phyloP scores from a whole-genome alignment of 2,329 filamentous ascomycete species.

The Helminthosporium solani region DNA sequence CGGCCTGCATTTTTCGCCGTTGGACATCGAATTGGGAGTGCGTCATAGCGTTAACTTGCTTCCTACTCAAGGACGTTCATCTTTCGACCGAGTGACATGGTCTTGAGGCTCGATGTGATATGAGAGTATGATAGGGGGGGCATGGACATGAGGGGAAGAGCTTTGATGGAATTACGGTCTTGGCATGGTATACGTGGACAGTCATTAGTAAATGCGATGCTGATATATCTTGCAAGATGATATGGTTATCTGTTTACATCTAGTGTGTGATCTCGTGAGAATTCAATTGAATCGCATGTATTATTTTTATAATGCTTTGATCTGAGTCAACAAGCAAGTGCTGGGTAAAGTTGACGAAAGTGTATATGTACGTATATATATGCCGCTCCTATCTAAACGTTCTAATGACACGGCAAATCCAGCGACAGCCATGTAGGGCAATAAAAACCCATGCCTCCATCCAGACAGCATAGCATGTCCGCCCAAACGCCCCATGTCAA shows the following conservation, averaged over 20 bases:
- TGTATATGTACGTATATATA: background rate
- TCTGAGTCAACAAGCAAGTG: too few species aligned
- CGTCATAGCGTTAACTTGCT: background rate
- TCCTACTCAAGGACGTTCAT: background rate
- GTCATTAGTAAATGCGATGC: background rate
- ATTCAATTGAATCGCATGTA: background rate
- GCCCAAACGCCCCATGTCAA: background rate
- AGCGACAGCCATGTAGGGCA: background rate
- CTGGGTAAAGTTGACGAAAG: background rate
- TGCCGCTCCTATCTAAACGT: too few species aligned
- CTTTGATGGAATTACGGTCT: background rate
- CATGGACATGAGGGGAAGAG: background rate
- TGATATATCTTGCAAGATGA: too few species aligned
- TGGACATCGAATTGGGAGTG: background rate
- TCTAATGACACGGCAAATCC: background rate
- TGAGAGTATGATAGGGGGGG: background rate
- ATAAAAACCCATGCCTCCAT: background rate
- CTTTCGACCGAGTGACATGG: background rate
- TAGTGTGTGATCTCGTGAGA: background rate
- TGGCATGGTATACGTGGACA: background rate
- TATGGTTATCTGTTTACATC: too few species aligned
- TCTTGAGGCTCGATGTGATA: background rate
- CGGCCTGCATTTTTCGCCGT: constrained; percentile 2
- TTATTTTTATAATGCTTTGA: background rate
- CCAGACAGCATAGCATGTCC: background rate